phyloP scores from a whole-genome alignment of 495 filamentous ascomycete species.

The Emericellopsis terricola region DNA sequence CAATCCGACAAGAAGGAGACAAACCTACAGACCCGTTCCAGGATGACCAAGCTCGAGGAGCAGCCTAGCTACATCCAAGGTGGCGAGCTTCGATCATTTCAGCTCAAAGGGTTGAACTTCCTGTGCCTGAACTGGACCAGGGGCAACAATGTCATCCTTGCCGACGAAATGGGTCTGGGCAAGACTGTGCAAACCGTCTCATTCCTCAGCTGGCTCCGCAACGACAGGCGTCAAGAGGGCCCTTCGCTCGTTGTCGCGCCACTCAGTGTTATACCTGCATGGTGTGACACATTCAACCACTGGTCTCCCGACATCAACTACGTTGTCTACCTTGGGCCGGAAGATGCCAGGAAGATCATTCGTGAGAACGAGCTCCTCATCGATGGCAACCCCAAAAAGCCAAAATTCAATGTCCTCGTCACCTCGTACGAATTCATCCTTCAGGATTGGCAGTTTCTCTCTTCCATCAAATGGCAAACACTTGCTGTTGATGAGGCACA shows the following conservation, averaged over 20 bases:
- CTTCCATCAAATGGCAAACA: slow-evolving; percentile 90
- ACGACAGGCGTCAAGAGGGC: slow-evolving; percentile 74
- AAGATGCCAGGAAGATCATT: slow-evolving; percentile 63
- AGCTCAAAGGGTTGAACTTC: slow-evolving; percentile 86
- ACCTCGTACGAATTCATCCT: slow-evolving; percentile 94
- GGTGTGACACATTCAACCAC: slow-evolving; percentile 92
- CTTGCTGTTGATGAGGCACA: slow-evolving; percentile 94
- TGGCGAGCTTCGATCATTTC: slow-evolving; percentile 82
- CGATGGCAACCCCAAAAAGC: slow-evolving; percentile 62
- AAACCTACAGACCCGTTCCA: slow-evolving; percentile 52
- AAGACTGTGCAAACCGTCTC: slow-evolving; percentile 97
- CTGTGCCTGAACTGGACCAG: slow-evolving; percentile 86
- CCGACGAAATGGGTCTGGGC: slow-evolving; percentile 96
- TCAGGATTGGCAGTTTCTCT: slow-evolving; percentile 56
- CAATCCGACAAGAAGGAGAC: slow-evolving; percentile 58
- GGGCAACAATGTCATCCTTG: slow-evolving; percentile 83
- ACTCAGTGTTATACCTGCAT: slow-evolving; percentile 87
- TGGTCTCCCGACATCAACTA: slow-evolving; percentile 97
- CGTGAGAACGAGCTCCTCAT: slow-evolving; percentile 74
- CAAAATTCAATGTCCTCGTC: slow-evolving; percentile 87
- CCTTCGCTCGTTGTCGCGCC: slow-evolving; percentile 94
- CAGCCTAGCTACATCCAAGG: slow-evolving; percentile 74
- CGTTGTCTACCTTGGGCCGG: slow-evolving; percentile 85
- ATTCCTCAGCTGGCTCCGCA: slow-evolving; percentile 96
- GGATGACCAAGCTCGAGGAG: slow-evolving; percentile 49